Conservation (phyloP, 78 protist species). For the Trichosphaerium sp. region DNA sequence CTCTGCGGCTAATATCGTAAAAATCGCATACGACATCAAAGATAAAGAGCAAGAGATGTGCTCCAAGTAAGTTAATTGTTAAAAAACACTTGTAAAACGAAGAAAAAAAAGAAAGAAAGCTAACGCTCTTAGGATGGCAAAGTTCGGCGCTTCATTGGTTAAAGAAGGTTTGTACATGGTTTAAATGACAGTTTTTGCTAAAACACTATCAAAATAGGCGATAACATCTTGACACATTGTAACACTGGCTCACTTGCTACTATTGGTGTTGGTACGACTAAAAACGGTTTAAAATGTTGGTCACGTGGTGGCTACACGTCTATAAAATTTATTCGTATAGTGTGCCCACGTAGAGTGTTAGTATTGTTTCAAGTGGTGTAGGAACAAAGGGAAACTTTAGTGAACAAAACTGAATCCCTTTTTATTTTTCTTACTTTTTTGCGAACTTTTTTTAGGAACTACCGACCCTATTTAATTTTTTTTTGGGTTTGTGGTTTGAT, state of each 20-base stretch:
- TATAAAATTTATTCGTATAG: too few relatives aligned
- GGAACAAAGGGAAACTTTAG: too few relatives aligned
- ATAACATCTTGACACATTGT: conserved; percentile 48
- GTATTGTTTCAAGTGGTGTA: too few relatives aligned
- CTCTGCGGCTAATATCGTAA: neutral
- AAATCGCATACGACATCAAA: neutral
- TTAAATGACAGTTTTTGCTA: too few relatives aligned
- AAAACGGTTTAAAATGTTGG: too few relatives aligned
- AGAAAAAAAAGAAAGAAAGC: too few relatives aligned
- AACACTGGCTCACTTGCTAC: conserved; percentile 63
- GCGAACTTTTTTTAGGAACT: neutral
- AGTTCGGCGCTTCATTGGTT: conserved; percentile 27
- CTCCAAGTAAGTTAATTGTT: neutral
- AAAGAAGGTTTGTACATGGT: too few relatives aligned
- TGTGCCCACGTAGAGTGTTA: too few relatives aligned
- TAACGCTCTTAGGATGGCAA: conserved; percentile 18
- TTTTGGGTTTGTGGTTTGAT: neutral
- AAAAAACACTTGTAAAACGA: neutral
- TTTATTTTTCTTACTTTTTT: too few relatives aligned
- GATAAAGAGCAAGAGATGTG: conserved; percentile 13
- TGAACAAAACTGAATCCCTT: too few relatives aligned
- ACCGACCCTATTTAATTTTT: neutral
- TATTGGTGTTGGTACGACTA: conserved; percentile 3
- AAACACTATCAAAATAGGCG: too few relatives aligned
- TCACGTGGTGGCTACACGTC: too few relatives aligned